Base-by-base conservation (phyloP, 2,329 filamentous ascomycete species). In the Ophiocordyceps robertsii region DNA sequence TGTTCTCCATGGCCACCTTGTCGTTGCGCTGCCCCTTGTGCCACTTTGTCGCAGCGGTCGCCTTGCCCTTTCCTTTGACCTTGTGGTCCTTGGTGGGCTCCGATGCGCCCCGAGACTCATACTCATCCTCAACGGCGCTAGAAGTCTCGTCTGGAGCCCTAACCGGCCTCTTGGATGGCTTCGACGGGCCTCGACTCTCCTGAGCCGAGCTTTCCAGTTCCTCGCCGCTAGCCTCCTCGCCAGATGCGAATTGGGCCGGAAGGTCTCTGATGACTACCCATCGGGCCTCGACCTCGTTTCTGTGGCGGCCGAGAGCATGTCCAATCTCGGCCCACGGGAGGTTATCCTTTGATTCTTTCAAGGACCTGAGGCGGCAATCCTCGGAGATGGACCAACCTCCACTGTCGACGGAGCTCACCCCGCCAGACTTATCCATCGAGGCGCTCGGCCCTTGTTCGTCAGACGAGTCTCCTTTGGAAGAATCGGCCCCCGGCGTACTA, bases 381-480 rank as follows among this genome's bases (percentile, higher is more conserved):
- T 65, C 56, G 0, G 63, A 64, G 9, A 57, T 40, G 10, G 57
- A 53, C 62, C 62, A 64, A 4, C 29, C 44, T 5, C 43, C 41
- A 19, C 29, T 21, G 10, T 8, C 16, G 14, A 30, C 30, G 5
- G 36, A 6, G 10, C 7, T 9, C 6, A 6, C 17, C 16, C 5
- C 30, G 33, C 29, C 31, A 17, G 14, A 19, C 24, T 37, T 29
- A 3, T 35, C 11, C 10, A 1, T 27, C 19, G 39, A 8, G 6
- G 30, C n/a, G 13, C 19, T 27, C 19, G 9, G 30, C 21, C 3
- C 14, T n/a, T 14, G 31, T 16, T 38, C 35, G 21, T 37, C 42
- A 29, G 42, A 39, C 12, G 39, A 33, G 12, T n/a, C 44, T 38
- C 21, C 39, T 7, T 44, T 31, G 4, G 41, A 37, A n/a, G 43